Evolutionary conservation across 148 eudicot genomes (phyloP).

Genomic region (Amaranthus cruentus): DNA sequence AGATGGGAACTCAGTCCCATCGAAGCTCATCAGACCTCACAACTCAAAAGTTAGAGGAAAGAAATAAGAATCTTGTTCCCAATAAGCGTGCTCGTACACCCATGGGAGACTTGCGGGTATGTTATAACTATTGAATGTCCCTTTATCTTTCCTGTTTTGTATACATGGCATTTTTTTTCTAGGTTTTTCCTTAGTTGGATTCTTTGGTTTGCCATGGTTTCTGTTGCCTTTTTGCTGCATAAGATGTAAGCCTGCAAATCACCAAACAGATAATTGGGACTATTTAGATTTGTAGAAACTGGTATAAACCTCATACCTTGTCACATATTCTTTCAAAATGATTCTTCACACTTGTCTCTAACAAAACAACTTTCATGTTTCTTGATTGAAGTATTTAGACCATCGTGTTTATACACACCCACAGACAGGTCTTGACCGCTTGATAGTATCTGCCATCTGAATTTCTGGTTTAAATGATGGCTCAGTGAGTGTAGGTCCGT

Average conservation of each 20-base stretch:
- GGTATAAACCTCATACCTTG: neutral
- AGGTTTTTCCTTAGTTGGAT: neutral
- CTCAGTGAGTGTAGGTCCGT: no score
- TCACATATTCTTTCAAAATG: neutral
- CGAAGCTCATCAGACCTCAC: slow-evolving; percentile 54
- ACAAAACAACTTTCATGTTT: no score
- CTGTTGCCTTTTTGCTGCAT: slow-evolving; percentile 2
- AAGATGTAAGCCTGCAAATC: neutral
- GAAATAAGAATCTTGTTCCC: slow-evolving; percentile 53
- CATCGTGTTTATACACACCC: no score
- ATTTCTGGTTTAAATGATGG: no score
- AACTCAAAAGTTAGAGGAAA: slow-evolving; percentile 58
- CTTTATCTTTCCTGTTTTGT: neutral
- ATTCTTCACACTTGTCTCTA: neutral
- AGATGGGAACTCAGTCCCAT: slow-evolving; percentile 61
- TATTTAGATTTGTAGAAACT: neutral
- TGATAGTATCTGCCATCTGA: no score
- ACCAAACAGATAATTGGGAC: neutral
- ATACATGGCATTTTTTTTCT: neutral
- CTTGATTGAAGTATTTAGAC: no score
- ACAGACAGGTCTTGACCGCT: no score
- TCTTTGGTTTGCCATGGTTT: slow-evolving; percentile 13
- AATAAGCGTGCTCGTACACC: slow-evolving; percentile 88
- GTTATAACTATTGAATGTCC: slow-evolving; percentile 18
- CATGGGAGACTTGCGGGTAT: slow-evolving; percentile 74